Evolutionary conservation across 2,329 filamentous ascomycete genomes (phyloP), one percentile per base, ranked within the genome.

Genomic region (Lecanicillium sp.): DNA sequence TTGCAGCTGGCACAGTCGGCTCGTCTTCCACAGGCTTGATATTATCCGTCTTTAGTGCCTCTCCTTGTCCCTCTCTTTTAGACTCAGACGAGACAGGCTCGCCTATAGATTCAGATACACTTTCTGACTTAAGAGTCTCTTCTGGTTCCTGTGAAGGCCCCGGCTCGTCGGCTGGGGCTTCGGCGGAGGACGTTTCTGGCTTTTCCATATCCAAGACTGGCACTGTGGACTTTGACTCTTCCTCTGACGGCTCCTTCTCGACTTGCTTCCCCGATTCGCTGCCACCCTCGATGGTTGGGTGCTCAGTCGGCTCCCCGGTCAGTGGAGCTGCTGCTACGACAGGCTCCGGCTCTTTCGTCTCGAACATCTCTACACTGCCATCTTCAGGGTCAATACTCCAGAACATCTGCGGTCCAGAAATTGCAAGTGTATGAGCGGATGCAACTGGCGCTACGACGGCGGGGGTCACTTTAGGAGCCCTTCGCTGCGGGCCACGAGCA

Each of bases 401-500:
- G 25, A 73, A 47, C 0, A 66, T 71, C 28, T 65, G 59, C 1
- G 71, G 62, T 18, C 59, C 51, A 1, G 67, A 69, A 43, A 78
- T 68, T 14, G 59, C 63, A 32, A 78, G 11, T 25, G 22, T 25
- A 11, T 25, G 53, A 34, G 58, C 56, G 25, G 53, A 49, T 7
- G 54, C 50, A 5, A 57, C 47, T 73, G 9, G 72, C 67, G n/a
- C n/a, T n/a, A n/a, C n/a, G n/a, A n/a, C n/a, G n/a, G n/a, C n/a
- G n/a, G n/a, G n/a, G n/a, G n/a, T n/a, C n/a, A n/a, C n/a, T n/a
- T n/a, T n/a, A 20, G 79, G 75, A 17, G 83, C 78, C 54, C 88
- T 75, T 48, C 88, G 76, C 49, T 87, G 80, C 13, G 92, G 92
- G 9, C 92, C 92, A 47, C 86, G 81, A 16, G 92, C 92, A 48